Base-by-base conservation (phyloP, 345 rosid species). In the Rubroshorea leprosula region DNA sequence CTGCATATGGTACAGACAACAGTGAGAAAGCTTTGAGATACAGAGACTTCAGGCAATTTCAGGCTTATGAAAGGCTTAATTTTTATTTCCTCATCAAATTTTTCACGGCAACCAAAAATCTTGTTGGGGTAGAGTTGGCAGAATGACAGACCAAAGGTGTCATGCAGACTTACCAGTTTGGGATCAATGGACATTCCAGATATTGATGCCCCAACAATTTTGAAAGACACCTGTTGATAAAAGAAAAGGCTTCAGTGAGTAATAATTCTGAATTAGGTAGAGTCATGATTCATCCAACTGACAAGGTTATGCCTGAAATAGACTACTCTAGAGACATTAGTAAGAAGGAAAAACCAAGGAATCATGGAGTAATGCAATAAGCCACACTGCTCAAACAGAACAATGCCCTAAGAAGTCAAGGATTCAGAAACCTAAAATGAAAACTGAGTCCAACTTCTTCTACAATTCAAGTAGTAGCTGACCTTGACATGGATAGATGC, bases 131-230 rank as follows among this genome's bases (percentile, higher is more conserved):
- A 8, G 12, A 2, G 12, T 13, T 13, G 31, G 41, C 7, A 35
- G 41, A 35, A 13, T 35, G 41, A 10, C 12, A 13, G 12, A 35
- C 12, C 41, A 35, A 35, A 31, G 24, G 14, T 0, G 25, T 23
- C 15, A 47, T 43, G 38, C 18, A 61, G 66, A 53, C 91, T 77
- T 78, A 93, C 99, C 26, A 87, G 81, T 83, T 93, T 87, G 27
- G 97, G 83, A 70, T 89, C 94, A 38, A 89, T 68, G 6, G 85
- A 77, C 85, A 93, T 85, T 68, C 90, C 83, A 17, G 94, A 89
- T 54, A 85, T 45, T 46, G 99, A 79, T 51, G 84, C 88, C 56
- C 97, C 98, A 8, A 61, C 76, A 61, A 89, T 82, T 78, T 82
- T 93, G 78, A 86, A 86, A 17, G 89, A 83, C 23, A 86, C 89